These are phyloP conservation scores for Nicotiana tomentosiformis DNA, from an alignment of 257 asterid species.

Conservation along the genomic window DNA sequence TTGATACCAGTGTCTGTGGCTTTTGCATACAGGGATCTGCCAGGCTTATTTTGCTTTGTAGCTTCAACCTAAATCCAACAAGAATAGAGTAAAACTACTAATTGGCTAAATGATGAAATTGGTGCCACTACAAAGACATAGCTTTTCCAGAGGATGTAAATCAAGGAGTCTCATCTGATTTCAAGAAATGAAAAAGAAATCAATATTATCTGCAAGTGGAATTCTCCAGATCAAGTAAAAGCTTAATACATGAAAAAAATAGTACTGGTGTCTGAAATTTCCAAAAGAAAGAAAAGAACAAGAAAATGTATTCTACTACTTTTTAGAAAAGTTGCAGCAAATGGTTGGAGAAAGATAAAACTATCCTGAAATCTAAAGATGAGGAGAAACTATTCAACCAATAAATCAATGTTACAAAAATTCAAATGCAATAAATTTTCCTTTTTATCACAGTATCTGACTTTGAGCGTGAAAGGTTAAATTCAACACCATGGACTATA, in stretches of 20 bases:
- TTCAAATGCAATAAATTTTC: neutral
- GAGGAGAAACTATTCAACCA: neutral
- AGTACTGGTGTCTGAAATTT: neutral
- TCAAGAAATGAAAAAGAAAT: neutral
- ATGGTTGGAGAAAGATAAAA: neutral
- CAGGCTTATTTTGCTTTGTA: slow-evolving; percentile 33
- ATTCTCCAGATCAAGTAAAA: neutral
- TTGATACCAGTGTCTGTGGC: slow-evolving; percentile 84
- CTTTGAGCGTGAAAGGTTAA: neutral
- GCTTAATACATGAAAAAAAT: neutral
- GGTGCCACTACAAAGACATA: neutral
- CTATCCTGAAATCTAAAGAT: neutral
- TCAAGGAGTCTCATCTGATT: neutral
- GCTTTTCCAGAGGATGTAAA: neutral
- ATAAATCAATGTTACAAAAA: neutral
- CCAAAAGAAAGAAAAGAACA: neutral
- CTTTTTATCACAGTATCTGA: neutral
- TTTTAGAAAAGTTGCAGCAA: neutral
- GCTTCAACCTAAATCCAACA: slow-evolving; percentile 46
- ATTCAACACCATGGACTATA: neutral
- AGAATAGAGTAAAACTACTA: neutral
- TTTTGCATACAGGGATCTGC: slow-evolving; percentile 74
- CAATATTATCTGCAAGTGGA: neutral
- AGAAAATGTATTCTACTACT: neutral
- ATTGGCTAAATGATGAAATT: neutral